These are phyloP conservation scores for Pleurotus tuoliensis DNA, from an alignment of 768 basidiomycete genomes.

Conservation along the genomic window DNA sequence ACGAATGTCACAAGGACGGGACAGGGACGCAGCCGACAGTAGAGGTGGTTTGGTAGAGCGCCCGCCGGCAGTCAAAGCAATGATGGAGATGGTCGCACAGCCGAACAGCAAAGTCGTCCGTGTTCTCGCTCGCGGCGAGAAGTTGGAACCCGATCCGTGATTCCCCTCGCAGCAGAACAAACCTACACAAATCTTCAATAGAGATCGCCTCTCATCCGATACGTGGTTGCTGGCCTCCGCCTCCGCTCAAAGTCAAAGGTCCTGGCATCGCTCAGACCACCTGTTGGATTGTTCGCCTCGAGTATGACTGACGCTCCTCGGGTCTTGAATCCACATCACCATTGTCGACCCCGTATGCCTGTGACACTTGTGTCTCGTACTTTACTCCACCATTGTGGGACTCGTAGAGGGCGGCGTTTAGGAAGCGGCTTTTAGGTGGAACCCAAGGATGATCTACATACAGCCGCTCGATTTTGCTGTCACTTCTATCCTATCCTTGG, in stretches of 20 bases:
- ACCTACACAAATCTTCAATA: neutral
- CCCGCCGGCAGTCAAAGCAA: constrained; percentile 72
- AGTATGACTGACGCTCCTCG: neutral
- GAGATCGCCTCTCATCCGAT: neutral
- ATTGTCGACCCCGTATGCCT: neutral
- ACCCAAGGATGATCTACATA: constrained; percentile 1
- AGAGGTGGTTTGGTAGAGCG: constrained; percentile 61
- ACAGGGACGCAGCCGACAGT: constrained; percentile 11
- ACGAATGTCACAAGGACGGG: constrained; percentile 22
- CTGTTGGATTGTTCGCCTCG: neutral
- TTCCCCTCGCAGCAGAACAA: neutral
- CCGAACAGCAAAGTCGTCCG: constrained; percentile 67
- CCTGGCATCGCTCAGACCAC: neutral
- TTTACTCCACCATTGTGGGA: neutral
- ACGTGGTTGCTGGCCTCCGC: neutral
- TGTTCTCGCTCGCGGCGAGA: constrained; percentile 82
- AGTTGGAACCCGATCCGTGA: constrained; percentile 54
- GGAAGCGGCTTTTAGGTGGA: neutral
- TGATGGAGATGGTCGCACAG: constrained; percentile 76
- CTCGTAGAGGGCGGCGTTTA: neutral
- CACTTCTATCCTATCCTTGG: neutral
- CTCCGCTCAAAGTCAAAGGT: neutral
- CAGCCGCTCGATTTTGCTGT: neutral
- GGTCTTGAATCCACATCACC: neutral
- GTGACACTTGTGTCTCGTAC: constrained; percentile 1